These are phyloP conservation scores for Aphanomyces euteiches DNA, from an alignment of 352 stramenopile genomes.

Conservation along the genomic window DNA sequence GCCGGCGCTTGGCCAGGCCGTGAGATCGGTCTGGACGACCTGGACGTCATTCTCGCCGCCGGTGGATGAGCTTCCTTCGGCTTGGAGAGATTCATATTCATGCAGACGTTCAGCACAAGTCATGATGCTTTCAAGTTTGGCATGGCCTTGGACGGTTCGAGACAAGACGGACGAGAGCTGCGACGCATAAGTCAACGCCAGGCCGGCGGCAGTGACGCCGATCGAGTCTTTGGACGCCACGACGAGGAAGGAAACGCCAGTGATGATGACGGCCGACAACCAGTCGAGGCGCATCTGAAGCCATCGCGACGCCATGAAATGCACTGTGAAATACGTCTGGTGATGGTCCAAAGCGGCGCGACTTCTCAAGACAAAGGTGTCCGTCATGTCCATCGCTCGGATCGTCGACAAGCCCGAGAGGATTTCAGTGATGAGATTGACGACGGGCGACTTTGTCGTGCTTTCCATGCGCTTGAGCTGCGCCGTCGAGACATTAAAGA, in stretches of 20 bases:
- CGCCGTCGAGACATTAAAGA: slow-evolving; percentile 64
- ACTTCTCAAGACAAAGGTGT: slow-evolving; percentile 26
- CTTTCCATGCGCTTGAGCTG: slow-evolving; percentile 62
- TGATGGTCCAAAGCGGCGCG: slow-evolving; percentile 49
- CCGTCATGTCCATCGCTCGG: neutral
- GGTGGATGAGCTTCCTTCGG: slow-evolving; percentile 35
- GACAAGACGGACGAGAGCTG: slow-evolving; percentile 13
- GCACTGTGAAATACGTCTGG: slow-evolving; percentile 66
- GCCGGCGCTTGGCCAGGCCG: neutral
- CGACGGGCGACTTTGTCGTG: slow-evolving; percentile 81
- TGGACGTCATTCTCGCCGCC: neutral
- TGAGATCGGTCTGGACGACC: neutral
- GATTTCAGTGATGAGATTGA: slow-evolving; percentile 71
- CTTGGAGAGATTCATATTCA: slow-evolving; percentile 45
- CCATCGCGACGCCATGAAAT: slow-evolving; percentile 76
- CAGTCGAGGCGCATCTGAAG: slow-evolving; percentile 64
- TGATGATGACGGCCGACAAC: slow-evolving; percentile 34
- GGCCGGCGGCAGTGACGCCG: slow-evolving; percentile 41
- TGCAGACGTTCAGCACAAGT: slow-evolving; percentile 28
- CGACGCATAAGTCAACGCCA: slow-evolving; percentile 4
- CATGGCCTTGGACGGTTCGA: neutral
- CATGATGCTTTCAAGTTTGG: slow-evolving; percentile 6
- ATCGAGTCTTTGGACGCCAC: slow-evolving; percentile 38
- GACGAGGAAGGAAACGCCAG: slow-evolving; percentile 78
- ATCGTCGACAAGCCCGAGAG: neutral